Percentiles rank a stretch among this genome's conserved stretches.
phyloP scores from a whole-genome alignment of 1,284 basidiomycete genomes.

The Xerocomus amazonicus region DNA sequence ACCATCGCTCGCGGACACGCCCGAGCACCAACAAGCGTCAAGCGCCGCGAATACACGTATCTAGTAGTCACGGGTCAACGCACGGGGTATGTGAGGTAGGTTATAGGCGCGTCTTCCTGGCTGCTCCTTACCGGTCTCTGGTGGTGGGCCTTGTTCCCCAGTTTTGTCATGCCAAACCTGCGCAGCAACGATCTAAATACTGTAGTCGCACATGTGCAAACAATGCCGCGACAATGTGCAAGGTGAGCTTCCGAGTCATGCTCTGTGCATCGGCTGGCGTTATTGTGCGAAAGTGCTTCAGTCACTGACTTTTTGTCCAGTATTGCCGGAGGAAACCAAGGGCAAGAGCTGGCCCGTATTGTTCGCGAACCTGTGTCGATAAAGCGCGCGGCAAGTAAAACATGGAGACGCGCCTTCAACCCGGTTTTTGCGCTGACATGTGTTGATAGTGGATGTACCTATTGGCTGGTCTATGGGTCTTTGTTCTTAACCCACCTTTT shows the following conservation, averaged over 20 bases:
- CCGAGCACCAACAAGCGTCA: slow-evolving; percentile 7
- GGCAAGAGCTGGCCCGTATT: slow-evolving; percentile 12
- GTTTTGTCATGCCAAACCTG: slow-evolving; percentile 56
- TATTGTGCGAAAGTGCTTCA: background rate
- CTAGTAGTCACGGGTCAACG: slow-evolving; percentile 2
- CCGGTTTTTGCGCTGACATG: background rate
- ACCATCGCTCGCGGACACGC: slow-evolving; percentile 4
- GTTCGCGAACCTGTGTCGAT: slow-evolving; percentile 24
- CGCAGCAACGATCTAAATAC: slow-evolving; percentile 44
- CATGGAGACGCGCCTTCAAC: background rate
- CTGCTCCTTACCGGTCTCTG: background rate
- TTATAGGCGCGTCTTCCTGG: background rate
- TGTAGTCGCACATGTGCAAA: slow-evolving; percentile 59
- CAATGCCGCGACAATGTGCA: slow-evolving; percentile 36
- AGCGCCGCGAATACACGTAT: slow-evolving; percentile 10
- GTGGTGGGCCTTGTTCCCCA: slow-evolving; percentile 16
- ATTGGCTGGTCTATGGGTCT: slow-evolving; percentile 6
- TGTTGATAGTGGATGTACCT: background rate
- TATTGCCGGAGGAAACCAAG: slow-evolving; percentile 18
- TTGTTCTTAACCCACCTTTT: slow-evolving; percentile 2
- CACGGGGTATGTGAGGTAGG: slow-evolving; percentile 27
- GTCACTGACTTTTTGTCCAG: slow-evolving; percentile 6
- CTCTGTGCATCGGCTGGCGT: background rate
- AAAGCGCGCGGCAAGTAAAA: slow-evolving; percentile 15
- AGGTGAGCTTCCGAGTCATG: slow-evolving; percentile 11